Conservation (phyloP, 257 asterid genomes). For the Primulina tabacum region DNA sequence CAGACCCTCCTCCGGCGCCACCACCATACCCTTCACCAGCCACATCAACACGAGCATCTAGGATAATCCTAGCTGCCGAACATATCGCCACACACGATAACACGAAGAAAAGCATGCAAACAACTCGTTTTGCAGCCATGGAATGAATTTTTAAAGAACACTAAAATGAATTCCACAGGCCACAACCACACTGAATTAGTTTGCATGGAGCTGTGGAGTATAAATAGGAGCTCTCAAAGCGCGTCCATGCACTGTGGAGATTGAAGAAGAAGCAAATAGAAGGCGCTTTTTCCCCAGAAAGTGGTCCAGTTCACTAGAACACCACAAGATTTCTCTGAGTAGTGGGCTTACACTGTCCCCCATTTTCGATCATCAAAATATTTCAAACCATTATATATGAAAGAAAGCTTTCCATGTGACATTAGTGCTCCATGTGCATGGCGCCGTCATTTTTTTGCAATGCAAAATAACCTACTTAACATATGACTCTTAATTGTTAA, state of each 20-base stretch:
- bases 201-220: constrained; percentile 34
- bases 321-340: constrained; percentile 30
- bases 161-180: background rate
- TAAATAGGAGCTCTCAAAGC: constrained; percentile 44
- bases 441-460: background rate
- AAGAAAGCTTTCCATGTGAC: background rate
- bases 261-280: constrained; percentile 10
- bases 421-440: background rate
- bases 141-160: background rate
- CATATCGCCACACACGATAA: constrained; percentile 39
- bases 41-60: constrained; percentile 28
- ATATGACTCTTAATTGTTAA: background rate
- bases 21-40: constrained; percentile 41
- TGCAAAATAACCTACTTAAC: background rate
- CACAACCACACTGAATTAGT: constrained; percentile 16
- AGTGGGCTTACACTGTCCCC: constrained; percentile 73
- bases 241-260: constrained; percentile 31
- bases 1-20: constrained; percentile 45
- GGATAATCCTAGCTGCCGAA: constrained; percentile 63
- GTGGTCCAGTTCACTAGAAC: constrained; percentile 52
- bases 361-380: constrained; percentile 39
- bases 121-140: constrained; percentile 36
- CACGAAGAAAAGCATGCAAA: constrained; percentile 36
- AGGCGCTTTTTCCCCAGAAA: constrained; percentile 43
- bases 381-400: background rate